Conservation (phyloP, 2,329 filamentous ascomycete genomes). For the Seiridium unicorne region DNA sequence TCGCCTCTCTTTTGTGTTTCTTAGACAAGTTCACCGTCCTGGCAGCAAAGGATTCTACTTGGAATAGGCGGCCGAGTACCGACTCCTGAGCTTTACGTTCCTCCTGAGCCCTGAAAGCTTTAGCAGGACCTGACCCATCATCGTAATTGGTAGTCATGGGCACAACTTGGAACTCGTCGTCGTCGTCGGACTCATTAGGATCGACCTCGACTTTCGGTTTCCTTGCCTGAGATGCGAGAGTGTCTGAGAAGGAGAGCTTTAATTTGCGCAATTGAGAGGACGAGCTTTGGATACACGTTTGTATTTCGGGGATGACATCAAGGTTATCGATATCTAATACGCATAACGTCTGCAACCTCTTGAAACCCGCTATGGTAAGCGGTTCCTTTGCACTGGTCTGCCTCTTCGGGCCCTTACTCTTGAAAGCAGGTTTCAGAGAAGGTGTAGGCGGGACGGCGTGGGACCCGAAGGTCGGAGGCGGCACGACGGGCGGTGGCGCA, state of each 20-base stretch:
- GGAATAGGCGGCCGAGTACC: conserved; percentile 51
- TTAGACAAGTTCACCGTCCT: conserved; percentile 29
- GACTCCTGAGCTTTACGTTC: conserved; percentile 54
- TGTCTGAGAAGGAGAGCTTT: conserved; percentile 57
- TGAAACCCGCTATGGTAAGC: conserved; percentile 57
- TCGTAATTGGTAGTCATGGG: conserved; percentile 27
- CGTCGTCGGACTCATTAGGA: conserved; percentile 49
- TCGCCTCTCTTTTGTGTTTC: conserved; percentile 27
- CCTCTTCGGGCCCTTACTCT: conserved; percentile 29
- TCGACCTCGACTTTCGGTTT: conserved; percentile 40
- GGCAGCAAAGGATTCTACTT: conserved; percentile 39
- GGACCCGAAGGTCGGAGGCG: conserved; percentile 22
- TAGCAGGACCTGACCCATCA: conserved; percentile 41
- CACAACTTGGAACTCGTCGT: conserved; percentile 53
- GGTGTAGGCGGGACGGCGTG: conserved; percentile 26
- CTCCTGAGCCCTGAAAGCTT: conserved; percentile 47
- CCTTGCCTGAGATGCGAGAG: conserved; percentile 45
- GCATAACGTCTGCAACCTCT: conserved; percentile 48
- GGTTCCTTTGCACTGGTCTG: conserved; percentile 36
- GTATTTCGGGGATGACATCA: conserved; percentile 55
- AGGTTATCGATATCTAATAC: conserved; percentile 61
- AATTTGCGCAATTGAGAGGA: conserved; percentile 53
- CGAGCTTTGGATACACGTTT: conserved; percentile 53
- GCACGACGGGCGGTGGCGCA: conserved; percentile 21
- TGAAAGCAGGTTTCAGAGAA: conserved; percentile 34